Base-by-base conservation (phyloP, 2,329 filamentous ascomycete species). In the Bipolaris zeicola region DNA sequence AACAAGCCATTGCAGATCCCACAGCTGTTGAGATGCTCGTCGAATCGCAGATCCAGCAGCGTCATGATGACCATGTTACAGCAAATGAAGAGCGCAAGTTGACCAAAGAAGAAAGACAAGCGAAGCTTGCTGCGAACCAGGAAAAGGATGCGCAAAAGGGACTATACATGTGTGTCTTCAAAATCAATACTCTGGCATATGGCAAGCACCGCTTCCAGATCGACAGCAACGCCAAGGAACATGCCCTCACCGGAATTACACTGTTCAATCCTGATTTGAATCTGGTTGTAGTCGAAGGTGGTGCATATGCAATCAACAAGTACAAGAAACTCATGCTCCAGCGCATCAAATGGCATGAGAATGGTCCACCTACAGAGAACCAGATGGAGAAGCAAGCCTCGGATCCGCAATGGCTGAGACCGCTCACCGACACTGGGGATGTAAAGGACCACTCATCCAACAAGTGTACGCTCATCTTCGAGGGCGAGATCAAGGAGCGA, bases 11-110 rank as follows among this genome's bases (percentile, higher is more conserved):
- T 64, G 96, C 96, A 72, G 95, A 99, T 77, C 95, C 95, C 6
- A 99, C 96, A 0, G 95, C 95, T 3, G 95, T 99, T 43, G 95
- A 99, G 78, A 92, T 92, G 48, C 88, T 92, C 22, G 95, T 99
- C 49, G 96, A 96, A 75, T 85, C 89, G 50, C 92, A 99, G 76
- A 97, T 99, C 63, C 89, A 89, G 26, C 92, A 96, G 61, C 90
- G 95, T 39, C 87, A 89, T 55, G 83, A 90, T 57, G 85, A 89
- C 64, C 96, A 99, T 76, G 81, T 94, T 57, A 78, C 86, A 38
- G 80, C 84, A 55, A 99, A 99, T 76, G 89, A 93, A 64, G 89
- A 90, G 37, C 87, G 95, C 58, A 94, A 93, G 73, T 82, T 99
- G 54, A 94, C 89, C 26, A 94, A 96, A 68, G 94, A 98, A 65